Evolutionary conservation across 1,139 yeast species (phyloP), one percentile per base, ranked within the genome.

Genomic region (Eremothecium coryli): DNA sequence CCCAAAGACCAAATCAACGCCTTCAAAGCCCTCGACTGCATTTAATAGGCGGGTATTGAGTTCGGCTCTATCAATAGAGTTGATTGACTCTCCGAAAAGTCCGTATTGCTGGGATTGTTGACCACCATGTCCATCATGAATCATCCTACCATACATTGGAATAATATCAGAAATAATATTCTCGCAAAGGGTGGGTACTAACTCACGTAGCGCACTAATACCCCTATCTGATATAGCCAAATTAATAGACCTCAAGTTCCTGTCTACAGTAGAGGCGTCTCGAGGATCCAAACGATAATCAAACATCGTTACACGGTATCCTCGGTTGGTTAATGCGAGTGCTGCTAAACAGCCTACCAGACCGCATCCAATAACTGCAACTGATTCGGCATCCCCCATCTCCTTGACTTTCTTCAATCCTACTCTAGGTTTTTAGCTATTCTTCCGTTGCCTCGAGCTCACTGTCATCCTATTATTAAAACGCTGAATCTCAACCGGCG

Each of bases 61-160:
- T 43, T 69, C 68, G 0, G 77, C 69, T 36, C 96, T 66, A 53
- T 85, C 93, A 38, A 88, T 84, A 1, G 95, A 82, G 56, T 85
- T 82, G 56, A 86, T 88, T 33, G 76, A 63, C 54, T 84, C 94
- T 9, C 94, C 94, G 50, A 76, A 71, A n/a, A 82, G 62, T 3
- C 95, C 95, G 53, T 88, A 88, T 27, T 65, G 49, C 50, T 85
- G 95, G 20, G 82, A 67, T 41, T 70, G 75, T 52, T 75, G 79
- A 22, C 61, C 60, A 0, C 94, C 95, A 8, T 66, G 50, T 14
- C 59, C 37, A 46, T 78, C 79, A 54, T 88, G 96, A 38, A 88
- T 76, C 96, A 86, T 86, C 29, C 96, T 65, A 1, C 95, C 96
- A 32, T 71, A 61, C 88, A 88, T 82, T 3, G 95, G 95, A 23